A percentile compares a stretch with the other conserved stretches of the same genome.
Conservation (phyloP, 140 eudicot genomes). For the Cichorium intybus region DNA sequence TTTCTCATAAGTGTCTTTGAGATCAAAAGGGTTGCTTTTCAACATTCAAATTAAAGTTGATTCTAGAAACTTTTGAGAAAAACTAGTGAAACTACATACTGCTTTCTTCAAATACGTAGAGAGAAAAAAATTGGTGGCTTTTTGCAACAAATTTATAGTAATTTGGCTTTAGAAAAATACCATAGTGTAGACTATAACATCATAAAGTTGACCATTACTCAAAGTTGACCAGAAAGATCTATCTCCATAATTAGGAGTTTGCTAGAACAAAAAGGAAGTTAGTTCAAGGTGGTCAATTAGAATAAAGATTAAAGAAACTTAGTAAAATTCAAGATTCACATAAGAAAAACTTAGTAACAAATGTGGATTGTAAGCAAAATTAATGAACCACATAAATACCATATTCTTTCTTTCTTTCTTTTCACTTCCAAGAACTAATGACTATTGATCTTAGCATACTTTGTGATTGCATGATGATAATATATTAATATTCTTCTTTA, state of each 20-base stretch:
- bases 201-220: constrained; percentile 9
- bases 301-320: not conserved
- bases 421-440: not conserved
- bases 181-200: not conserved
- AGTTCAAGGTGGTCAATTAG: not conserved
- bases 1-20: not conserved
- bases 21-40: not conserved
- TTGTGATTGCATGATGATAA: not conserved
- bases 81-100: constrained; percentile 3
- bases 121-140: not conserved
- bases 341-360: not conserved
- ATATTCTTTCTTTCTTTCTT: not conserved
- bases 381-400: not conserved
- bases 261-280: not conserved
- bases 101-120: not conserved
- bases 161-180: not conserved
- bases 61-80: not conserved
- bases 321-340: constrained; percentile 3
- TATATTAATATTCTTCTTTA: not conserved
- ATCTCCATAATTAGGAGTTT: constrained; percentile 5
- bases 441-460: not conserved
- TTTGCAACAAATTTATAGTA: not conserved
- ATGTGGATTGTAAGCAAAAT: not conserved
- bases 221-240: constrained; percentile 6
- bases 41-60: not conserved